A percentile compares a stretch with the other conserved stretches of the same genome.
Conservation (phyloP, 192 early-diverging fungal species). For the Chytriomyces confervae region DNA sequence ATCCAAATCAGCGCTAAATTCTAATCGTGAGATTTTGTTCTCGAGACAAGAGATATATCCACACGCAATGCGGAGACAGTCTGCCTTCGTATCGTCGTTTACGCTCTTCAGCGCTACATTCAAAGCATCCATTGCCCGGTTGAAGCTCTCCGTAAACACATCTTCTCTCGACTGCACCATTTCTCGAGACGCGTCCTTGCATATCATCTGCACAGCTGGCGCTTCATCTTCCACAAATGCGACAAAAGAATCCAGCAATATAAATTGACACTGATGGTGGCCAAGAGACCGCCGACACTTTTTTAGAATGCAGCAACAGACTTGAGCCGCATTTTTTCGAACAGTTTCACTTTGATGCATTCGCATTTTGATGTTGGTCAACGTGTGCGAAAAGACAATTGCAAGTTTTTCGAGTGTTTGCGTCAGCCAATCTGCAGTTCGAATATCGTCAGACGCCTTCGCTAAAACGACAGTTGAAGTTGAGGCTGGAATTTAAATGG, state of each 20-base stretch:
- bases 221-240: neutral
- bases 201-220: neutral
- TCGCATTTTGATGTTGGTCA: neutral
- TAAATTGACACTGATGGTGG: neutral
- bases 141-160: neutral
- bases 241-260: neutral
- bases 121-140: neutral
- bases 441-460: neutral
- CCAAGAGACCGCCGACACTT: neutral
- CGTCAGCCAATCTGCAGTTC: neutral
- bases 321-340: neutral
- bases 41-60: conserved; percentile 6
- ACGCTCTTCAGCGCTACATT: neutral
- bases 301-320: neutral
- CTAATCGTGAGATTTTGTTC: neutral
- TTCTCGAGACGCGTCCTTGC: too few species aligned
- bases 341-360: neutral
- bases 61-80: conserved; percentile 1
- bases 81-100: conserved; percentile 5
- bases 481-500: neutral
- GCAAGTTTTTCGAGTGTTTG: neutral
- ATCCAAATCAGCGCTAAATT: neutral
- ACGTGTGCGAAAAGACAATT: neutral
- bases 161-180: too few species aligned
- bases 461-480: neutral